Base-by-base conservation (phyloP, 2,329 filamentous ascomycete genomes). In the Ophiocordyceps camponoti-leonardi region DNA sequence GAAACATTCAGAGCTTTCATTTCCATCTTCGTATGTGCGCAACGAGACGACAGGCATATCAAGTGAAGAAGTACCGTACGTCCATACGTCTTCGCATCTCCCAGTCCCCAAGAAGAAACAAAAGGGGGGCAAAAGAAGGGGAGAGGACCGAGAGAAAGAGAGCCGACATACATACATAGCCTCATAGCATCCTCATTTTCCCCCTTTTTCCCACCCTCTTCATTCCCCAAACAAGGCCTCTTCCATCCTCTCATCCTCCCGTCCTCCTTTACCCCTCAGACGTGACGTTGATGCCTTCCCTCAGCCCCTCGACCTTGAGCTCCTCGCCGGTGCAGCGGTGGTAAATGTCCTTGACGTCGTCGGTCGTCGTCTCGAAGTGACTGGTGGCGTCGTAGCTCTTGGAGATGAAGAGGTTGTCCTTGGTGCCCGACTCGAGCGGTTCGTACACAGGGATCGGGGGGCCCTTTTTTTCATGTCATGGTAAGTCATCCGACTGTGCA, bases 311-410 rank as follows among this genome's bases (percentile, higher is more conserved):
- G 45, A 95, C 86, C 58, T 86, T 81, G 54, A 95, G 71, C 63
- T 92, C 85, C 63, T 93, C 79, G 46, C 87, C 86, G 49, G 82
- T 78, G 54, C 81, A 83, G 56, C 92, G 80, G 54, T 69, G 73
- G 71, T 94, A 98, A 56, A 98, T 86, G 62, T 96, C 86, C 68
- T 81, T 83, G 60, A 98, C 88, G 64, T 98, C 90, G 62, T 95
- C 92, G 68, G 73, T 76, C 42, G 70, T 75, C 33, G 86, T 95
- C 77, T 98, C 92, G 59, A 98, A 98, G 73, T 98, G 92, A 63
- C 85, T 94, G 52, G 85, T 93, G 45, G 93, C 86, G 59, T 98
- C 93, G 67, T 98, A 98, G 71, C 86, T 94, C 79, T 93, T 95
- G 58, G 87, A 94, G 62, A 98, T 87, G 71, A 87, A 98, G 64